Percentiles rank a stretch among this genome's conserved stretches.
Conservation (phyloP, 2,329 filamentous ascomycete genomes). For the Metarhizium brunneum region DNA sequence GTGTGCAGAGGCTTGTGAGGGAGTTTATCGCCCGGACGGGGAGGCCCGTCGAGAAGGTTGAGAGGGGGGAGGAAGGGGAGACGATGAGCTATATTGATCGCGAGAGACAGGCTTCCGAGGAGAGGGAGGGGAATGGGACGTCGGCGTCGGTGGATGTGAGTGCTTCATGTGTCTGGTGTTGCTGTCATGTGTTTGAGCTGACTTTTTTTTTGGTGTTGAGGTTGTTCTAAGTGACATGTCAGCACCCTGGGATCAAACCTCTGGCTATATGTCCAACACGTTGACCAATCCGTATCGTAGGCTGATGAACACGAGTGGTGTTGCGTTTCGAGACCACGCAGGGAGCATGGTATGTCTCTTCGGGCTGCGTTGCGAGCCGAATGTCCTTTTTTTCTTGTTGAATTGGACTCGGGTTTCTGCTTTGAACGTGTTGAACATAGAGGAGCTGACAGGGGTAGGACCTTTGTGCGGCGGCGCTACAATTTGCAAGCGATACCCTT, state of each 20-base stretch:
- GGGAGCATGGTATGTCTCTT: slow-evolving; percentile 73
- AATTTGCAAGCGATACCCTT: slow-evolving; percentile 78
- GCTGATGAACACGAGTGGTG: slow-evolving; percentile 99
- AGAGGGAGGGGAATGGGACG: slow-evolving; percentile 15
- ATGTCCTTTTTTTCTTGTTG: too few relatives aligned
- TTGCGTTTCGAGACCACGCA: slow-evolving; percentile 75
- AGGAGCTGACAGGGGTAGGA: slow-evolving; percentile 46
- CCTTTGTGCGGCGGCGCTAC: slow-evolving; percentile 75
- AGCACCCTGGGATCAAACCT: slow-evolving; percentile 82
- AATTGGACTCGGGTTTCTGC: too few relatives aligned
- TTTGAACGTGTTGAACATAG: not conserved
- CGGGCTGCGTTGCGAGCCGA: too few relatives aligned
- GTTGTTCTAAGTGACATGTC: slow-evolving; percentile 98
- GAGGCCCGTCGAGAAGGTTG: slow-evolving; percentile 1
- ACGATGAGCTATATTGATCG: slow-evolving; percentile 55
- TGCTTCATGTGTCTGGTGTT: slow-evolving; percentile 4
- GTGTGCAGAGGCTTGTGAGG: slow-evolving; percentile 68
- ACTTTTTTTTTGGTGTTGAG: slow-evolving; percentile 20
- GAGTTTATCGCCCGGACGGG: slow-evolving; percentile 57
- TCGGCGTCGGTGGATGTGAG: slow-evolving; percentile 54
- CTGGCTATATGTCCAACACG: slow-evolving; percentile 73
- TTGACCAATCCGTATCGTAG: slow-evolving; percentile 93
- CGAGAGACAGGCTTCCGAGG: slow-evolving; percentile 36
- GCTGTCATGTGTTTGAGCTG: not conserved
- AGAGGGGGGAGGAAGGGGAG: slow-evolving; percentile 2